phyloP scores from a whole-genome alignment of 768 basidiomycete genomes.

The Leccinum ochraceum region DNA sequence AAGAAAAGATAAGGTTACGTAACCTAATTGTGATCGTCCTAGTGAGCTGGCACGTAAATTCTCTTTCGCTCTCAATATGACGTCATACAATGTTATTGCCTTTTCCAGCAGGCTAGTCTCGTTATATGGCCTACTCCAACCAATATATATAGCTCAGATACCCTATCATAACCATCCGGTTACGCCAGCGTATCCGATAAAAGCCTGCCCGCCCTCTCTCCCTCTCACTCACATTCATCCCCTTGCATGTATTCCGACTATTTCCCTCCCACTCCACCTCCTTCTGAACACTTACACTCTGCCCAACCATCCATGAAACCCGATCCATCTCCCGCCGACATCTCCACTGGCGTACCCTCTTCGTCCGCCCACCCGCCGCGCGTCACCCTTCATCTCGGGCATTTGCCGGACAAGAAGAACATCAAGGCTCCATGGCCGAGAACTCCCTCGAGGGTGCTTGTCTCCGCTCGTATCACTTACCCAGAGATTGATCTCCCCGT shows the following conservation, averaged over 20 bases:
- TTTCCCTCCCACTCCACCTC: slow-evolving; percentile 32
- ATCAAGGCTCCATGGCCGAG: slow-evolving; percentile 74
- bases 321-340: neutral
- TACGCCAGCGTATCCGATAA: slow-evolving; percentile 12
- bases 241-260: slow-evolving; percentile 20
- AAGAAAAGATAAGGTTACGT: slow-evolving; percentile 4
- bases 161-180: neutral
- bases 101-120: slow-evolving; percentile 21
- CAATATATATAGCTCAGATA: slow-evolving; percentile 22
- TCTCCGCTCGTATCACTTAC: slow-evolving; percentile 1
- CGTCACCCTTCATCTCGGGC: slow-evolving; percentile 72
- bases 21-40: neutral
- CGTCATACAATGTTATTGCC: slow-evolving; percentile 33
- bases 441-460: slow-evolving; percentile 64
- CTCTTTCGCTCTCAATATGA: slow-evolving; percentile 13
- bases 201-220: neutral
- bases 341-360: slow-evolving; percentile 12
- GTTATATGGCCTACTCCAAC: slow-evolving; percentile 18
- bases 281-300: slow-evolving; percentile 19
- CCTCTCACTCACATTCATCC: neutral
- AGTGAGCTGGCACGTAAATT: neutral
- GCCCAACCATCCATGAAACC: slow-evolving; percentile 9
- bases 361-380: slow-evolving; percentile 47
- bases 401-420: slow-evolving; percentile 71
- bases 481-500: neutral